phyloP scores from a whole-genome alignment of 352 stramenopile genomes.

The Phytopythium aichiense region DNA sequence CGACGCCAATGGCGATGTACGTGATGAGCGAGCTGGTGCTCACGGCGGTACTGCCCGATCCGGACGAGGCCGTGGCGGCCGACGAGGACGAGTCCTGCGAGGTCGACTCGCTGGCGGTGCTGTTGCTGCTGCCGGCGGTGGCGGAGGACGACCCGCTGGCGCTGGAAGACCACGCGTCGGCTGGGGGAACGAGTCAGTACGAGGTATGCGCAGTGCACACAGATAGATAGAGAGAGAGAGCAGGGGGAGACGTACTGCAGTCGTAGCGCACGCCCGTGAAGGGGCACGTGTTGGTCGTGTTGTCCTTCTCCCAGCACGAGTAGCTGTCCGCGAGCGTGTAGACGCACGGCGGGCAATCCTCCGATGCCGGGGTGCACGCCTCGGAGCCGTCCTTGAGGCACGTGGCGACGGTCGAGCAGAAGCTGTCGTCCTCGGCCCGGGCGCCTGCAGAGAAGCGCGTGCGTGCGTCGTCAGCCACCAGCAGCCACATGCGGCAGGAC shows the following conservation, averaged over 20 bases:
- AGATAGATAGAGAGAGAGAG: not conserved
- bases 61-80: conserved; percentile 12
- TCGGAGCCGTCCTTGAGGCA: conserved; percentile 34
- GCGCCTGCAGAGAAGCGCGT: not conserved
- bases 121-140: conserved; percentile 4
- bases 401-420: conserved; percentile 32
- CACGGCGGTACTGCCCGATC: conserved; percentile 9
- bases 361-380: conserved; percentile 29
- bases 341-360: conserved; percentile 57
- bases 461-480: too few species aligned
- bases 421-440: conserved; percentile 19
- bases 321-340: conserved; percentile 45
- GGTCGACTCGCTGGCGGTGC: conserved; percentile 1
- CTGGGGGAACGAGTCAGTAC: conserved; percentile 9
- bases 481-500: not conserved
- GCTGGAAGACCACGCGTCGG: conserved; percentile 23
- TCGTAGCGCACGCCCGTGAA: conserved; percentile 66
- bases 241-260: conserved; percentile 47
- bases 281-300: conserved; percentile 56
- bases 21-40: conserved; percentile 30
- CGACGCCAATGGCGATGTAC: conserved; percentile 51
- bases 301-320: conserved; percentile 65
- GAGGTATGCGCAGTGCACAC: not conserved
- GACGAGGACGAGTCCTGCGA: conserved; percentile 11
- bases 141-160: conserved; percentile 8